phyloP scores from a whole-genome alignment of 2,329 filamentous ascomycete species.

The Penicillium sp. region DNA sequence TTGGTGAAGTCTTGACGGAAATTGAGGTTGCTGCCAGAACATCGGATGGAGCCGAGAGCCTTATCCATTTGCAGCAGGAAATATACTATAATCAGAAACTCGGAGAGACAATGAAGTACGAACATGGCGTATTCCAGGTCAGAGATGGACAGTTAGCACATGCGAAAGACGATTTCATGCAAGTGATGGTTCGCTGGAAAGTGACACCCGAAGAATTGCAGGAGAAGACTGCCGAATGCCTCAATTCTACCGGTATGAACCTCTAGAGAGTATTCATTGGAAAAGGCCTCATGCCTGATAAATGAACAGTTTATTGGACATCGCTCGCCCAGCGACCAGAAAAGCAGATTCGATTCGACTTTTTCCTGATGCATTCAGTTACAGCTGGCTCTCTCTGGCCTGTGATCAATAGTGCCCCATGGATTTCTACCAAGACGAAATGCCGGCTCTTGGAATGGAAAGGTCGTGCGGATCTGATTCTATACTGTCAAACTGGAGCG shows the following conservation, averaged over 20 bases:
- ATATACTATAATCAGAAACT: conserved; percentile 16
- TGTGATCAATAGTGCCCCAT: conserved; percentile 18
- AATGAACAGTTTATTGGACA: conserved; percentile 22
- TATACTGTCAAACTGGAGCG: conserved; percentile 24
- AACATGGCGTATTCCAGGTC: conserved; percentile 22
- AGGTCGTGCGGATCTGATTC: conserved; percentile 25
- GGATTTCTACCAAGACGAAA: conserved; percentile 18
- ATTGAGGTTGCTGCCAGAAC: conserved; percentile 8
- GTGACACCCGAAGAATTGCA: conserved; percentile 18
- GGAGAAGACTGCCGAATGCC: conserved; percentile 20
- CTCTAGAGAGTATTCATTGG: neutral
- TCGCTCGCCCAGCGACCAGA: conserved; percentile 21
- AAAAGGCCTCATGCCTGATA: neutral
- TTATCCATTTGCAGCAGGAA: conserved; percentile 16
- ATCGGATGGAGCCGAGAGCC: neutral
- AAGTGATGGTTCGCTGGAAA: conserved; percentile 18
- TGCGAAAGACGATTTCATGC: conserved; percentile 21
- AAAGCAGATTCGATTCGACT: conserved; percentile 29
- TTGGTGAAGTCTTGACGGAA: conserved; percentile 18
- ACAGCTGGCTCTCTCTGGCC: conserved; percentile 24
- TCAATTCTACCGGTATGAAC: conserved; percentile 22
- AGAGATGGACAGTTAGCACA: conserved; percentile 17
- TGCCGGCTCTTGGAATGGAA: conserved; percentile 28
- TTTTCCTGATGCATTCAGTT: conserved; percentile 28
- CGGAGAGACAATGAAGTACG: conserved; percentile 21